Evolutionary conservation across 805 yeast species (phyloP), one percentile per base, ranked within the genome.

Genomic region (Metschnikowia similis): DNA sequence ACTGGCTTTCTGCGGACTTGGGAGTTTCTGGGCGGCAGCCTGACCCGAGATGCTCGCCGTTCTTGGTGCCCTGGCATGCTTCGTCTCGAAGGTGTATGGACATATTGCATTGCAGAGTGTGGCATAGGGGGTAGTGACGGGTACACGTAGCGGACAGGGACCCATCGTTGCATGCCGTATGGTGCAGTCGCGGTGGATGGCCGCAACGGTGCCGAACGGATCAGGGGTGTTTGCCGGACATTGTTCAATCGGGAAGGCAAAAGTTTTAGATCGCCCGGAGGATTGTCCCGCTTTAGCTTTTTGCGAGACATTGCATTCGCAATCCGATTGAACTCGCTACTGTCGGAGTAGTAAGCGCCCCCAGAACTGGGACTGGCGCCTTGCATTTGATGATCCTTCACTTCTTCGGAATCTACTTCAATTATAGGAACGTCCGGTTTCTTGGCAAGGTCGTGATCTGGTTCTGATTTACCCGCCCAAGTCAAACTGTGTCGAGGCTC

Each of bases 201-300:
- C 16, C 57, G 51, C 49, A 54, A 52, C 14, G 57, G 57, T n/a
- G 57, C 57, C 7, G 54, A 50, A 6, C 40, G 50, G 44, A 54
- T 54, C 45, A 35, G 30, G 6, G 57, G 57, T 1, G 56, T 48
- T n/a, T 42, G 14, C 21, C 46, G 39, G 21, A 42, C 32, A n/a
- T 34, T 38, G 27, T 47, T 36, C 31, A 27, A 27, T 13, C 48
- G 30, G 1, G 43, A 35, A 14, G 41, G 46, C 13, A 52, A 40
- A 31, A 53, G 39, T 10, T 48, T 48, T 27, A 55, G 50, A 21
- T 50, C 55, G 21, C 54, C 51, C 2, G 58, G 58, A 1, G 50
- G 51, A 29, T 53, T 50, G 40, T 48, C 41, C 11, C 58, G 48
- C 40, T 45, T 53, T 17, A 55, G 50, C 7, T 45, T 43, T 31